Evolutionary conservation across 2,329 filamentous ascomycete species (phyloP).

Genomic region (Xylariaceae sp.): DNA sequence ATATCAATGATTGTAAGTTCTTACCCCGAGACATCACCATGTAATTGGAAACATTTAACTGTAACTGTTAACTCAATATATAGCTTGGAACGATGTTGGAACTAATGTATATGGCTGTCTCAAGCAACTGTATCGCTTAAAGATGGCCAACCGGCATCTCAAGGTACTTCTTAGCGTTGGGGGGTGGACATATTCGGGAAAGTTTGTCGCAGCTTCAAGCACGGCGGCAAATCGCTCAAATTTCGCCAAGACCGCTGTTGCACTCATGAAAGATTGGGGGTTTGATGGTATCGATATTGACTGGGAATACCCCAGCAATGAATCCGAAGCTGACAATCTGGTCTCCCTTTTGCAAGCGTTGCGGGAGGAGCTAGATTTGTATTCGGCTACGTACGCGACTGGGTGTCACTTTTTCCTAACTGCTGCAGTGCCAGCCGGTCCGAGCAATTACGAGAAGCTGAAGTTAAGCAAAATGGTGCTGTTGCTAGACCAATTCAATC

Average conservation of each 20-base stretch:
- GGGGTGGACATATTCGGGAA: constrained; percentile 77
- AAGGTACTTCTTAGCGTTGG: constrained; percentile 78
- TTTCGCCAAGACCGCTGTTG: constrained; percentile 66
- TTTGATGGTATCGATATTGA: constrained; percentile 40
- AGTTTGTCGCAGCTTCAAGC: constrained; percentile 64
- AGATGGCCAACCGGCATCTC: constrained; percentile 70
- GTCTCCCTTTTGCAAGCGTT: constrained; percentile 41
- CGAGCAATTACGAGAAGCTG: constrained; percentile 42
- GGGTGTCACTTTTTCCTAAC: constrained; percentile 50
- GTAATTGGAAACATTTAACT: no score
- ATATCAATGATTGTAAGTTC: constrained; percentile 54
- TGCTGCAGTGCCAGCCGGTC: constrained; percentile 46
- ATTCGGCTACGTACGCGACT: constrained; percentile 38
- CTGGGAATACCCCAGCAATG: constrained; percentile 36
- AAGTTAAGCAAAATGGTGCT: constrained; percentile 41
- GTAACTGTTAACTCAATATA: constrained; percentile 12
- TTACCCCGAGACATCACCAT: no score
- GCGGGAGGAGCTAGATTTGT: constrained; percentile 43
- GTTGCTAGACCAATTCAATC: constrained; percentile 50
- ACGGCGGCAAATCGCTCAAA: constrained; percentile 54
- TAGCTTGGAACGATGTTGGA: constrained; percentile 56
- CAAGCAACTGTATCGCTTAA: constrained; percentile 73
- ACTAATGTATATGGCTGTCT: constrained; percentile 75
- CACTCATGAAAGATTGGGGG: constrained; percentile 67
- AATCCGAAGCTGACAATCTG: constrained; percentile 39